Base-by-base conservation (phyloP, 345 rosid genomes). In the Erucastrum elatum region DNA sequence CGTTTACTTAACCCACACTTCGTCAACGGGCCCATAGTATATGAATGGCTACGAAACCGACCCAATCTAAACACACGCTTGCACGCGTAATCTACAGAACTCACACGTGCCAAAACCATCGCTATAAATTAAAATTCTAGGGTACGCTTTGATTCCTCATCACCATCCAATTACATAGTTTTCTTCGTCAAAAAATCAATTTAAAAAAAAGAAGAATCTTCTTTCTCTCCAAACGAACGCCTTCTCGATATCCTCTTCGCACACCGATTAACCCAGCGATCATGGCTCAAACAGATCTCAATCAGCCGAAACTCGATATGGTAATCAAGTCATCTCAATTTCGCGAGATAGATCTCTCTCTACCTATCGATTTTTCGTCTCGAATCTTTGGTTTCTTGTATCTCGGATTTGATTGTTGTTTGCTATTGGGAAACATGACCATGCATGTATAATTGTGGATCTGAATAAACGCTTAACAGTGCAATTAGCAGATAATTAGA, bases 231-330 rank as follows among this genome's bases (percentile, higher is more conserved):
- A 4, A 65, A 33, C 44, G 46, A 53, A 26, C 41, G 56, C 17
- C 17, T 51, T n/a, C 3, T 51, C 56, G 56, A 13, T n/a, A n/a
- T 51, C n/a, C 56, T 51, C 56, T n/a, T 35, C 2, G 17, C 56
- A 51, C 16, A 46, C 1, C 56, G 56, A 51, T 51, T n/a, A 51
- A 21, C 56, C 56, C 56, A 51, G 56, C 56, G 74, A 82, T 63
- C 68, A 82, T 82, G 84, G 64, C 84, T 5, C 82, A 82, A 33
- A 65, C 81, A 1, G 84, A 82, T 77, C 35, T 71, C 49, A 69
- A 69, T 34, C 78, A 74, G 69, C 82, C 77, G 49, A 64, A 77
- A 56, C 16, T 72, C 17, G 84, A 82, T 11, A 64, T 82, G 82
- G 84, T 82, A 82, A 59, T 2, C 30, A 17, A 2, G 0, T 70